These are phyloP conservation scores for Penicillium sumatraense DNA, from an alignment of 2,329 filamentous ascomycete species.

Conservation along the genomic window DNA sequence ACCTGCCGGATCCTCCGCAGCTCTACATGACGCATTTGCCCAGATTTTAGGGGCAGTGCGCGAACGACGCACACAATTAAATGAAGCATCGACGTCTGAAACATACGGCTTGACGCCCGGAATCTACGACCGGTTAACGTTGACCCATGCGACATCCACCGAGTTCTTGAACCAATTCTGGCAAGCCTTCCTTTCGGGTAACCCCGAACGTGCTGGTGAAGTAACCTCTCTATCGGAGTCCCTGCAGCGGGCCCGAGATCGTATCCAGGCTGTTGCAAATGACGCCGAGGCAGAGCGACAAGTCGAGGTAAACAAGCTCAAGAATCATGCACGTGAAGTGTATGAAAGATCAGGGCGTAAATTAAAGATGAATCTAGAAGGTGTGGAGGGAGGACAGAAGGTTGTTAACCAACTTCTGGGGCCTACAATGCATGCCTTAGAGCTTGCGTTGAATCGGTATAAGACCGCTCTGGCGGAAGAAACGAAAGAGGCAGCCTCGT, in stretches of 20 bases:
- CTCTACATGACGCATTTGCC: conserved; percentile 60
- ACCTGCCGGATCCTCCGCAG: conserved; percentile 70
- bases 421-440: conserved; percentile 72
- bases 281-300: conserved; percentile 78
- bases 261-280: conserved; percentile 78
- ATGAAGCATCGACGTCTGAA: conserved; percentile 40
- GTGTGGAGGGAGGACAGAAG: conserved; percentile 73
- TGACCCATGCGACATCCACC: conserved; percentile 88
- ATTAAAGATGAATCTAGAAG: conserved; percentile 67
- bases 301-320: conserved; percentile 67
- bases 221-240: conserved; percentile 82
- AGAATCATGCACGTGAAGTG: conserved; percentile 71
- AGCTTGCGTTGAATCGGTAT: conserved; percentile 73
- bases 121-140: conserved; percentile 65
- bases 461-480: conserved; percentile 70
- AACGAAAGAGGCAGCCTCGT: conserved; percentile 38
- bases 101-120: conserved; percentile 53
- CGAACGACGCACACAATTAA: conserved; percentile 57
- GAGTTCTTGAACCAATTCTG: conserved; percentile 99
- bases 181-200: conserved; percentile 86
- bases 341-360: conserved; percentile 76
- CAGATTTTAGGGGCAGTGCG: conserved; percentile 64
- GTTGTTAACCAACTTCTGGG: conserved; percentile 77
- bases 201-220: conserved; percentile 78
- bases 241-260: conserved; percentile 73